phyloP scores from a whole-genome alignment of 2,329 filamentous ascomycete genomes.

The Ophiosphaerella korrae region DNA sequence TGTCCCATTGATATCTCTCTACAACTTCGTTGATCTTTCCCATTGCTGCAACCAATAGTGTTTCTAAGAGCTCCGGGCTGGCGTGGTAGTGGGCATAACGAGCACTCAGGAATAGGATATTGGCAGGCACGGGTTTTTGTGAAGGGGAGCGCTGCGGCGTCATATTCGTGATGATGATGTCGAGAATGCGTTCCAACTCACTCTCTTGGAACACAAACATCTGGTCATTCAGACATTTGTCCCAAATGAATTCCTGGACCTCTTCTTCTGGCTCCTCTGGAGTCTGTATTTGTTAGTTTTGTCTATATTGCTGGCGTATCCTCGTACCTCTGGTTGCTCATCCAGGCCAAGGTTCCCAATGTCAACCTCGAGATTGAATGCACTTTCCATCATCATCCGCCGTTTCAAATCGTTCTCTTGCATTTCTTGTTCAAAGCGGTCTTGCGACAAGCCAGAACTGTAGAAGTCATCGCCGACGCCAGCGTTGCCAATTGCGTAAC shows the following conservation, averaged over 20 bases:
- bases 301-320: constrained; percentile 10
- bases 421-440: constrained; percentile 95
- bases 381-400: constrained; percentile 99
- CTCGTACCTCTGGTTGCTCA: constrained; percentile 83
- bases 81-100: constrained; percentile 97
- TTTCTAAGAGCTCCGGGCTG: constrained; percentile 79
- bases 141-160: constrained; percentile 91
- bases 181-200: constrained; percentile 87
- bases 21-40: constrained; percentile 97
- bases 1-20: constrained; percentile 97
- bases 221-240: constrained; percentile 90
- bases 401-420: constrained; percentile 94
- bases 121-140: constrained; percentile 97
- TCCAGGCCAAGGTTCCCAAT: constrained; percentile 94
- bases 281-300: constrained; percentile 31
- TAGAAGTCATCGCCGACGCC: constrained; percentile 91
- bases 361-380: constrained; percentile 94
- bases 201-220: constrained; percentile 99
- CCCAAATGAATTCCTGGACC: constrained; percentile 94
- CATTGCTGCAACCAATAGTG: constrained; percentile 83
- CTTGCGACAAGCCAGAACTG: constrained; percentile 86
- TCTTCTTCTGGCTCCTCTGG: constrained; percentile 85
- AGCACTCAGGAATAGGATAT: constrained; percentile 94
- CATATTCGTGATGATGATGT: constrained; percentile 98
- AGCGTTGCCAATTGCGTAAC: constrained; percentile 83